These are phyloP conservation scores for Astrothelium macrocarpum DNA, from an alignment of 495 filamentous ascomycete genomes.

Conservation along the genomic window DNA sequence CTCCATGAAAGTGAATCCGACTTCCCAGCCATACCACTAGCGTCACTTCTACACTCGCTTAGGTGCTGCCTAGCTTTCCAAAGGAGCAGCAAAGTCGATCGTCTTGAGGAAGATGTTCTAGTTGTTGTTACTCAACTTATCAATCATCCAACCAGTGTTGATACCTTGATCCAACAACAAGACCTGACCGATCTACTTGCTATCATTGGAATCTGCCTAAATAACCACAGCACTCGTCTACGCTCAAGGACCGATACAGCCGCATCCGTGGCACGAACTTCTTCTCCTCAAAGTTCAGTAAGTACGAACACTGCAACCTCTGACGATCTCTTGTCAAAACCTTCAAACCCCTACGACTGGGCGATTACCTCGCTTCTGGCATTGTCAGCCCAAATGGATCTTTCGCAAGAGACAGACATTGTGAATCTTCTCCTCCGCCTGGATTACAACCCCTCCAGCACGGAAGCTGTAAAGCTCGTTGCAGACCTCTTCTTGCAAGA, in stretches of 20 bases:
- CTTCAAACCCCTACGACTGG: not conserved
- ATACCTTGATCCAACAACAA: not conserved
- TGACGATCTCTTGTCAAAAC: not conserved
- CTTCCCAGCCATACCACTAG: not conserved
- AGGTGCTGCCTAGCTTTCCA: not conserved
- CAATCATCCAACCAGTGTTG: not conserved
- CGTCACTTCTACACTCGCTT: not conserved
- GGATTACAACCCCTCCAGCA: not conserved
- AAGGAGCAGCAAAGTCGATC: slow-evolving; percentile 3
- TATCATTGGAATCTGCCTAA: not conserved
- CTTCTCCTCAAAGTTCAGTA: not conserved
- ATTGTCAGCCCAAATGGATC: not conserved
- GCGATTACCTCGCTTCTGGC: not conserved
- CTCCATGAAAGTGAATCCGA: slow-evolving; percentile 10
- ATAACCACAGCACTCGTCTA: not conserved
- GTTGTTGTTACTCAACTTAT: not conserved
- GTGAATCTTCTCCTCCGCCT: not conserved
- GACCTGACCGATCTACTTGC: not conserved
- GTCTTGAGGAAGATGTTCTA: not conserved
- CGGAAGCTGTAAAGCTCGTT: not conserved
- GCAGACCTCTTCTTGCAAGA: slow-evolving; percentile 46
- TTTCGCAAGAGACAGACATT: not conserved
- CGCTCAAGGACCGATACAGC: not conserved
- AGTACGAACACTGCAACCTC: not conserved
- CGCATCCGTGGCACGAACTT: not conserved